A percentile compares a stretch with the other conserved stretches of the same genome.
Evolutionary conservation across 176 grass and related monocot species (phyloP).

Genomic region (Raddia guianensis): DNA sequence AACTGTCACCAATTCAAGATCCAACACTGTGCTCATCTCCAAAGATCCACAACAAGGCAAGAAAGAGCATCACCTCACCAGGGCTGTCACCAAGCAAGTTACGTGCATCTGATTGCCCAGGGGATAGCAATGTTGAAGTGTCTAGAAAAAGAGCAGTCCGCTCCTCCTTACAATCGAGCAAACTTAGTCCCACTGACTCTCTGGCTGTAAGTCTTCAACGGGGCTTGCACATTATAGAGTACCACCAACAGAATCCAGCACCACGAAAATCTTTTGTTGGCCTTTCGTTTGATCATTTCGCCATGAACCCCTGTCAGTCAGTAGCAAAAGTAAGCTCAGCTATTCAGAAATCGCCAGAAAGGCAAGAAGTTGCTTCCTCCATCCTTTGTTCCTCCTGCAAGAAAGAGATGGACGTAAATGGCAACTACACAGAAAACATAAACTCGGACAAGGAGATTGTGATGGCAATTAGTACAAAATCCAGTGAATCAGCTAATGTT

Average conservation of each 20-base stretch:
- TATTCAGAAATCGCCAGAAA: conserved; percentile 36
- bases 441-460: conserved; percentile 60
- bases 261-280: conserved; percentile 71
- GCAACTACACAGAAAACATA: conserved; percentile 35
- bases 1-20: conserved; percentile 56
- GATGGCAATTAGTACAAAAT: conserved; percentile 22
- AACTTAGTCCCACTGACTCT: conserved; percentile 75
- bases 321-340: conserved; percentile 51
- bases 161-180: conserved; percentile 80
- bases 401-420: conserved; percentile 54
- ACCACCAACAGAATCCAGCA: conserved; percentile 62
- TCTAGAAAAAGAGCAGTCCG: conserved; percentile 53
- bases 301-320: conserved; percentile 60
- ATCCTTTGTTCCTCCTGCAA: conserved; percentile 83
- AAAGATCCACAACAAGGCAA: conserved; percentile 64
- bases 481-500: conserved; percentile 1
- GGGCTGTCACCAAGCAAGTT: conserved; percentile 51
- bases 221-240: conserved; percentile 95
- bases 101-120: conserved; percentile 36
- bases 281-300: conserved; percentile 98
- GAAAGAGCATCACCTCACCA: conserved; percentile 62
- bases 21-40: conserved; percentile 88
- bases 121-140: conserved; percentile 44
- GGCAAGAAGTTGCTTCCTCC: conserved; percentile 28
- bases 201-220: conserved; percentile 82